Evolutionary conservation across 108 stramenopile species (phyloP).

Genomic region (Cyclotella distinguenda): DNA sequence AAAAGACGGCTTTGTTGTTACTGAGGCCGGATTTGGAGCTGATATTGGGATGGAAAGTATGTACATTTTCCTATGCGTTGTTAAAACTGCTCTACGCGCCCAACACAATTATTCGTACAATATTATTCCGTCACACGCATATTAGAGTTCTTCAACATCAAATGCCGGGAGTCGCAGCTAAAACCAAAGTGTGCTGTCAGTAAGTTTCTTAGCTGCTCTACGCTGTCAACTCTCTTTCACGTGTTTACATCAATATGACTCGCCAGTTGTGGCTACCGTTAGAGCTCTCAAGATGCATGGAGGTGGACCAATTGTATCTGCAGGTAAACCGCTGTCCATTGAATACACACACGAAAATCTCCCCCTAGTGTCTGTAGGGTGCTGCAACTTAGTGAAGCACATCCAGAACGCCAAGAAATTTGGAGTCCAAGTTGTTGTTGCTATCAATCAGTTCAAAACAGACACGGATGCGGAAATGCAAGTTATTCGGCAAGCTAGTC

Average conservation of each 20-base stretch:
- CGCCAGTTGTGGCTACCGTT: constrained; percentile 98
- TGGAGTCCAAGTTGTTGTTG: constrained; percentile 95
- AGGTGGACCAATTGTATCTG: constrained; percentile 91
- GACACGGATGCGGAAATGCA: constrained; percentile 94
- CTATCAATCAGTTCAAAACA: constrained; percentile 91
- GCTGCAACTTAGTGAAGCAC: constrained; percentile 90
- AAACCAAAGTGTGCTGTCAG: constrained; percentile 93
- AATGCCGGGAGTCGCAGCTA: constrained; percentile 89
- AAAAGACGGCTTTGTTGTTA: constrained; percentile 93
- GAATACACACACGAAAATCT: constrained; percentile 84
- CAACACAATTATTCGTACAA: neutral
- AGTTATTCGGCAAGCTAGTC: constrained; percentile 72
- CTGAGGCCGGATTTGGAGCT: constrained; percentile 98
- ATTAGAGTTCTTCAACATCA: constrained; percentile 96
- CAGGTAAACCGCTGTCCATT: constrained; percentile 84
- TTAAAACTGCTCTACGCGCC: neutral
- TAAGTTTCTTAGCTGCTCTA: too few species aligned
- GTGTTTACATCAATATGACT: too few species aligned
- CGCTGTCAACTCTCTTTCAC: too few species aligned
- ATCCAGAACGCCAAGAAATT: constrained; percentile 94
- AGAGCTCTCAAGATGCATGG: constrained; percentile 99
- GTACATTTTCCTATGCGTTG: neutral
- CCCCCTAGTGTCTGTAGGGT: constrained; percentile 79
- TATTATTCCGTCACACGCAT: neutral
- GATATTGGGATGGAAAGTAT: constrained; percentile 96